Evolutionary conservation across 257 asterid species (phyloP).

Genomic region (Capsicum pubescens): DNA sequence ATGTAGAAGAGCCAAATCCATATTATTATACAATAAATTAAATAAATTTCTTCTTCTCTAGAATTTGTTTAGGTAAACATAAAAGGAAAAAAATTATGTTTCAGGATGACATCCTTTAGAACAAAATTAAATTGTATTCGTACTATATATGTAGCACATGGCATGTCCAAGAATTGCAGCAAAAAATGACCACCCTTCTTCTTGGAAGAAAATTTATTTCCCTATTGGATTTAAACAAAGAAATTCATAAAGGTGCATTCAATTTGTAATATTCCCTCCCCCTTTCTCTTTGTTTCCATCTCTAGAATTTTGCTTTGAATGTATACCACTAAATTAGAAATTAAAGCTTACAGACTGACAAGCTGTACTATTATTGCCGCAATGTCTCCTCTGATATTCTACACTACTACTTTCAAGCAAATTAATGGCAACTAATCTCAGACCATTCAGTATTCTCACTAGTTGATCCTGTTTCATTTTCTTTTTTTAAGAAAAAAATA

Average conservation of each 20-base stretch:
- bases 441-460: not conserved
- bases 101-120: slow-evolving; percentile 10
- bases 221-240: not conserved
- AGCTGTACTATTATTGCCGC: slow-evolving; percentile 34
- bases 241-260: not conserved
- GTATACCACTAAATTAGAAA: slow-evolving; percentile 27
- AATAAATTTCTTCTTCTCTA: not conserved
- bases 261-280: slow-evolving; percentile 23
- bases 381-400: slow-evolving; percentile 22
- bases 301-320: slow-evolving; percentile 17
- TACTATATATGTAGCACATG: not conserved
- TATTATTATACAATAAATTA: not conserved
- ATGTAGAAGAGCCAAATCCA: no score
- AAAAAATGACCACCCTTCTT: slow-evolving; percentile 29
- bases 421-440: not conserved
- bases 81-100: not conserved
- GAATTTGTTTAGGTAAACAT: not conserved
- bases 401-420: no score
- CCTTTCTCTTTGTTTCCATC: not conserved
- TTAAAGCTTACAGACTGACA: slow-evolving; percentile 16
- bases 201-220: slow-evolving; percentile 16
- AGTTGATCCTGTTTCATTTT: not conserved
- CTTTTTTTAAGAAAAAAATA: not conserved
- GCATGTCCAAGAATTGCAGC: slow-evolving; percentile 4
- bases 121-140: not conserved